Evolutionary conservation across 306 rosid genomes (phyloP).

Genomic region (Quercus agrifolia): DNA sequence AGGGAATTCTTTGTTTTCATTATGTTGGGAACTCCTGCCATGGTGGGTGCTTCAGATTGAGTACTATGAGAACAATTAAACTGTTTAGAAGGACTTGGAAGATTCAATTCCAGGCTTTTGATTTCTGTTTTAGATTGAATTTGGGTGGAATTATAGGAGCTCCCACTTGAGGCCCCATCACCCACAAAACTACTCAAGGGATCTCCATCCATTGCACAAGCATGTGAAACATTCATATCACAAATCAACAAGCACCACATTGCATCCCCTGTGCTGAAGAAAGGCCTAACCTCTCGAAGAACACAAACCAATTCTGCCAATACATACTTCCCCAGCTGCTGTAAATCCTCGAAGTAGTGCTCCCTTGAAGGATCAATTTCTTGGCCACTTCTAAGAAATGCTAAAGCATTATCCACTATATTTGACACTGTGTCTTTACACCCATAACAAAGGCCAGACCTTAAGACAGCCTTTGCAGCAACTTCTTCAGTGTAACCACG

Average conservation of each 20-base stretch:
- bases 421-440: conserved; percentile 77
- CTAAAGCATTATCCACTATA: conserved; percentile 69
- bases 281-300: conserved; percentile 85
- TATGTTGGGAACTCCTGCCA: conserved; percentile 31
- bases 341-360: conserved; percentile 70
- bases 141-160: conserved; percentile 39
- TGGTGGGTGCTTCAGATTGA: conserved; percentile 41
- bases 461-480: conserved; percentile 68
- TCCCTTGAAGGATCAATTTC: conserved; percentile 76
- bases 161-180: conserved; percentile 38
- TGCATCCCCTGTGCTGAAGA: conserved; percentile 89
- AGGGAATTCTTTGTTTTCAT: conserved; percentile 38
- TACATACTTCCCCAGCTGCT: conserved; percentile 79
- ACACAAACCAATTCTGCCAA: conserved; percentile 88
- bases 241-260: conserved; percentile 87
- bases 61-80: conserved; percentile 41
- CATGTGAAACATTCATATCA: conserved; percentile 87
- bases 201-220: conserved; percentile 77
- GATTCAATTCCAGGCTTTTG: conserved; percentile 51
- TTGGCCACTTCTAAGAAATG: conserved; percentile 70
- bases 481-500: conserved; percentile 78
- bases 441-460: conserved; percentile 85
- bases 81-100: conserved; percentile 49
- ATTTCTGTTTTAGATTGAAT: conserved; percentile 44
- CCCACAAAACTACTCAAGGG: conserved; percentile 37